Evolutionary conservation across 805 yeast genomes (phyloP), one percentile per base, ranked within the genome.

Genomic region (Pichia phayaonensis): DNA sequence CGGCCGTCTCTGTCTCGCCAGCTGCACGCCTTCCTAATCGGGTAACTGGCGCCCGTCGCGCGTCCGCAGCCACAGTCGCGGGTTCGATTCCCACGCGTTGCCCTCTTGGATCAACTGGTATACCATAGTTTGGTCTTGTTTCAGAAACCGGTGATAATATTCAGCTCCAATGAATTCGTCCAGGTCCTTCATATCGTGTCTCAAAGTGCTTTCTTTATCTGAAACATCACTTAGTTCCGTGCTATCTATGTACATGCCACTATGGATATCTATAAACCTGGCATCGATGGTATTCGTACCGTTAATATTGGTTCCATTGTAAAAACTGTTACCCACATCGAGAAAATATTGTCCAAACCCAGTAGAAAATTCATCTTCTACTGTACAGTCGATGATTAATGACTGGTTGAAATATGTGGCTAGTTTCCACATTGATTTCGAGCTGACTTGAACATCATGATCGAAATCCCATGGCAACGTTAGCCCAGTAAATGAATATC

Each of bases 401-500:
- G 77, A 63, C 53, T 77, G 79, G 59, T 80, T 79, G 60, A 61
- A 78, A 11, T 62, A 48, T 39, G 69, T 60, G 2, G 79, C 79
- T 40, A 81, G 57, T 39, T 55, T 60, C 46, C 67, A 65, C 51
- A 78, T 59, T 40, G 74, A 74, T 3, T 52, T 55, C 45, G 75
- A 72, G 1, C 83, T 74, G 59, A 80, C 62, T 59, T 80, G 85
- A 16, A 79, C 82, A 64, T 81, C 86, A 31, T 78, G 65, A 57
- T 80, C 85, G 45, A 69, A 67, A 60, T 80, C 86, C 83, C 83
- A 81, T 8, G 82, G 81, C 54, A 81, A 68, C 16, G 69, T 65
- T 52, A 74, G 61, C 1, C 81, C 82, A 59, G 76, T 79, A 74
- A 80, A 80, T 55, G 77, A 76, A 76, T 81, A 80, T 8, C 84